Conservation (phyloP, 2,329 filamentous ascomycete genomes). For the Fusarium euwallaceae region DNA sequence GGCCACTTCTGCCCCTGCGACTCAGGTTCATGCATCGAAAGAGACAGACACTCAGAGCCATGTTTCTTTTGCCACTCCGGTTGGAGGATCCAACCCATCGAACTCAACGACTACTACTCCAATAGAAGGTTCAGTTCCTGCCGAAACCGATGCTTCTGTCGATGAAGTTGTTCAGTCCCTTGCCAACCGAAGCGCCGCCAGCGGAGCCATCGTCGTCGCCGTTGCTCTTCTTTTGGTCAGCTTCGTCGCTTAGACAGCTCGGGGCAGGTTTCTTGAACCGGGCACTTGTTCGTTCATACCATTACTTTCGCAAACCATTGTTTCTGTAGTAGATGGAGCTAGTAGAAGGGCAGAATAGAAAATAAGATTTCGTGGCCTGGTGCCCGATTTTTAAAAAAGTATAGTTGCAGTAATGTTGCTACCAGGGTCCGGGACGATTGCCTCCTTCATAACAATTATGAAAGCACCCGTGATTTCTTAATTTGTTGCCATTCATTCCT, state of each 20-base stretch:
- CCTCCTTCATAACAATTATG: background rate
- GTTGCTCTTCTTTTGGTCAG: background rate
- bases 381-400: background rate
- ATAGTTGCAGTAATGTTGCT: background rate
- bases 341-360: background rate
- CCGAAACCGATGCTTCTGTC: background rate
- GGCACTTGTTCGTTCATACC: background rate
- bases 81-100: background rate
- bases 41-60: background rate
- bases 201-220: background rate
- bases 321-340: background rate
- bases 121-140: background rate
- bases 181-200: background rate
- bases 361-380: background rate
- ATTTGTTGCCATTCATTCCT: background rate
- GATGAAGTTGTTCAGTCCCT: background rate
- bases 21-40: background rate
- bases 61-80: background rate
- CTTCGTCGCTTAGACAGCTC: background rate
- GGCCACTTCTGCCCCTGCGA: background rate
- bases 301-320: background rate
- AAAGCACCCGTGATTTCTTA: background rate
- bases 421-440: background rate
- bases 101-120: background rate
- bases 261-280: background rate